A percentile compares a stretch with the other conserved stretches of the same genome.
These are phyloP conservation scores for Malassezia brasiliensis DNA, from an alignment of 1,284 basidiomycete species.

Conservation along the genomic window DNA sequence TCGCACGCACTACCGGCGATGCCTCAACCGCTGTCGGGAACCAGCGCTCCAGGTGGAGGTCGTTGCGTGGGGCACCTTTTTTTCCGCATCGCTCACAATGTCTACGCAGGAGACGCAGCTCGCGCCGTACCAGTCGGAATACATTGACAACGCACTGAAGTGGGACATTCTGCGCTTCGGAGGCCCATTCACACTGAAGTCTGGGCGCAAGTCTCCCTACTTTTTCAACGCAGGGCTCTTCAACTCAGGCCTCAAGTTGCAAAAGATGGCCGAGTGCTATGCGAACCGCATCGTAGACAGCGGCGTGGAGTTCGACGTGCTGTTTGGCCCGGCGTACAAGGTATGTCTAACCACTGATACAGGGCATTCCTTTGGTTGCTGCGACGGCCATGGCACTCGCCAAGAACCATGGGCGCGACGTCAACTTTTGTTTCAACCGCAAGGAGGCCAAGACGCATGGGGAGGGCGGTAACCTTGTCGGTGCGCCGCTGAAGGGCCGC, in stretches of 20 bases:
- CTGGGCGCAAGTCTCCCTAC: constrained; percentile 84
- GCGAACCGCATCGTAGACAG: constrained; percentile 60
- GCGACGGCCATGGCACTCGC: constrained; percentile 68
- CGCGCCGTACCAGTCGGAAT: constrained; percentile 35
- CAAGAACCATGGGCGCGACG: constrained; percentile 58
- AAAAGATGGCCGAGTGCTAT: constrained; percentile 74
- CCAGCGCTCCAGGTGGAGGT: not conserved
- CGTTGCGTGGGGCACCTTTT: not conserved
- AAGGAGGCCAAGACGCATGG: constrained; percentile 95
- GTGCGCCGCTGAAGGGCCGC: constrained; percentile 65
- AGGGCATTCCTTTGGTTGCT: constrained; percentile 83
- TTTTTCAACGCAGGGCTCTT: constrained; percentile 93
- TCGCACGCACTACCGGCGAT: not conserved
- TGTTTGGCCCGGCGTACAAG: constrained; percentile 97
- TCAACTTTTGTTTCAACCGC: constrained; percentile 81
- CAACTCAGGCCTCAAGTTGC: constrained; percentile 65
- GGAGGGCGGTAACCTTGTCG: constrained; percentile 88
- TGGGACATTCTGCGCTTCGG: constrained; percentile 39
- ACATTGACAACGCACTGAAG: constrained; percentile 39
- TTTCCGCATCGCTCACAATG: not conserved
- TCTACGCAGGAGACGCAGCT: constrained; percentile 21
- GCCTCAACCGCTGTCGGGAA: not conserved
- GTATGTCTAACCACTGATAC: constrained; percentile 5
- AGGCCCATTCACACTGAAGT: constrained; percentile 57
- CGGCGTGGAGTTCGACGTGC: constrained; percentile 62